phyloP scores from a whole-genome alignment of 2,329 filamentous ascomycete genomes.

The Fusarium sp. region DNA sequence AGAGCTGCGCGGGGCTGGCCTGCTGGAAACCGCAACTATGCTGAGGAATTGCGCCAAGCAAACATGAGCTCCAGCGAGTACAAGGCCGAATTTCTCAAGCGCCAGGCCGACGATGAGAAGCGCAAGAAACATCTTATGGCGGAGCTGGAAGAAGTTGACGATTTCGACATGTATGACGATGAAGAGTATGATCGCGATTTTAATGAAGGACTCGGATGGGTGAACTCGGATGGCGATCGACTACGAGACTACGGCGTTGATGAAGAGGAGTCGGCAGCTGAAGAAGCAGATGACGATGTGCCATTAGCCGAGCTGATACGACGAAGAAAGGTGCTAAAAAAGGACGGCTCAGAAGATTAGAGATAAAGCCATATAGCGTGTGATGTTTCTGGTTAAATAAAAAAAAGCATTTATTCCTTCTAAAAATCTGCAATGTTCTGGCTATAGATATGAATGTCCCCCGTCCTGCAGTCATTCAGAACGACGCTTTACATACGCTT shows the following conservation, averaged over 20 bases:
- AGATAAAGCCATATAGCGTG: conserved; percentile 37
- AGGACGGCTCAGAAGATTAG: conserved; percentile 50
- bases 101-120: conserved; percentile 62
- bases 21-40: conserved; percentile 52
- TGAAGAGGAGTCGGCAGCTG: conserved; percentile 67
- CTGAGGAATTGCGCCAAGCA: conserved; percentile 50
- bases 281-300: conserved; percentile 66
- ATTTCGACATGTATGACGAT: conserved; percentile 68
- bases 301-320: conserved; percentile 76
- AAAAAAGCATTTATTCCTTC: conserved; percentile 32
- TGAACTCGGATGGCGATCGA: conserved; percentile 79
- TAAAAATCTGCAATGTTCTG: conserved; percentile 29
- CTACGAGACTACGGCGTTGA: conserved; percentile 84
- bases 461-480: conserved; percentile 16
- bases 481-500: conserved; percentile 23
- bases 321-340: conserved; percentile 59
- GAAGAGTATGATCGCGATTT: conserved; percentile 63
- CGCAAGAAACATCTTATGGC: conserved; percentile 58
- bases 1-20: conserved; percentile 56
- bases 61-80: conserved; percentile 58
- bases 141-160: conserved; percentile 67
- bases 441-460: conserved; percentile 27
- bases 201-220: conserved; percentile 67
- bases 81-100: conserved; percentile 61
- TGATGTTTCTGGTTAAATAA: conserved; percentile 15